Evolutionary conservation across 805 yeast genomes (phyloP), one percentile per base, ranked within the genome.

Genomic region (Candida parachauliodes): DNA sequence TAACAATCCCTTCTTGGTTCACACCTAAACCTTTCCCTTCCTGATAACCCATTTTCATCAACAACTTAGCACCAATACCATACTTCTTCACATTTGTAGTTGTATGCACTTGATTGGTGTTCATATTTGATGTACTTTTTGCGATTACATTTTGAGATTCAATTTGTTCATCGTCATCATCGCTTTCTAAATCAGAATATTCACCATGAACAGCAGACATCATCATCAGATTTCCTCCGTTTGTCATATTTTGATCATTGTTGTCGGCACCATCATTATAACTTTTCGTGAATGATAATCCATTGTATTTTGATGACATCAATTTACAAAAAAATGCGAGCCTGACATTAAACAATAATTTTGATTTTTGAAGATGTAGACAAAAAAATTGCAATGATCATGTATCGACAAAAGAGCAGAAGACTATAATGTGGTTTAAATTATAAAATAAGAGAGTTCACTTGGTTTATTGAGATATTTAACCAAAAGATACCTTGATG

Each of bases 11-110:
- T 35, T 72, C 72, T 1, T 79, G 77, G 17, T 69, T 56, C 4
- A 65, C 64, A 2, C 98, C 98, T n/a, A 91, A 70, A 0, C 97
- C 98, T 50, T 74, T 68, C 0, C 98, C 98, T 28, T 74, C 75
- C 6, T 72, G 71, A 59, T 86, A 89, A 0, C 98, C 98, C 98
- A 91, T 89, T 44, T 79, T 74, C 43, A 77, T 69, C 62, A 91
- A 57, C 35, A 91, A 62, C 34, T 72, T 60, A 2, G 95, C 95
- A 25, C 98, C 98, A 26, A 88, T 77, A 5, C 98, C 98, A 53
- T 89, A 88, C 34, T 44, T 45, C 11, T 44, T 32, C 8, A 40
- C 15, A 21, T 34, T 27, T 4, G 43, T 23, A 12, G 37, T 21
- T n/a, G 21, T 9, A 3, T 33, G 23, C 49, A 79, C 84, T 18